Evolutionary conservation across 1,284 basidiomycete species (phyloP).

Genomic region (Melampsora americana): DNA sequence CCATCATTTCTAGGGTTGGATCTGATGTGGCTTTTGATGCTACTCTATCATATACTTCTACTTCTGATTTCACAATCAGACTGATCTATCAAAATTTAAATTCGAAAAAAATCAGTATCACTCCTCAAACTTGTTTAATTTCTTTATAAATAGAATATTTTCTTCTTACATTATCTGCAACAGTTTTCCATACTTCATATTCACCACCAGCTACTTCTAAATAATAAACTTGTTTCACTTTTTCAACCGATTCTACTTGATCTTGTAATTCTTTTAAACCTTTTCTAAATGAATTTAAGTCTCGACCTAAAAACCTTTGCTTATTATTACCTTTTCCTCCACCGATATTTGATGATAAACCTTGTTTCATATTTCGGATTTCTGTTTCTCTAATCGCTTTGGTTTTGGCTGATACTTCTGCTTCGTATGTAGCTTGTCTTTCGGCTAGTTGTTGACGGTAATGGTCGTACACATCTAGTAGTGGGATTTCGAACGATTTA

Average conservation of each 20-base stretch:
- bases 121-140: too few relatives aligned
- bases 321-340: too few relatives aligned
- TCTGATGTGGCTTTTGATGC: slow-evolving; percentile 55
- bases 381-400: slow-evolving; percentile 49
- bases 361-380: slow-evolving; percentile 48
- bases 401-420: slow-evolving; percentile 48
- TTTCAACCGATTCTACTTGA: slow-evolving; percentile 49
- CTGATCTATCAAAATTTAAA: too few relatives aligned
- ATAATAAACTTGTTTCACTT: slow-evolving; percentile 49
- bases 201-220: slow-evolving; percentile 47
- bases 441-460: slow-evolving; percentile 45
- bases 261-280: slow-evolving; percentile 49
- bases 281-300: slow-evolving; percentile 48
- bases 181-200: slow-evolving; percentile 47
- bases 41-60: slow-evolving; percentile 53
- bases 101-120: too few relatives aligned
- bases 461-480: slow-evolving; percentile 47
- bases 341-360: too few relatives aligned
- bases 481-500: slow-evolving; percentile 49
- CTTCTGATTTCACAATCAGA: slow-evolving; percentile 48
- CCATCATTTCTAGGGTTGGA: slow-evolving; percentile 55
- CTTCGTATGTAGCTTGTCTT: slow-evolving; percentile 49
- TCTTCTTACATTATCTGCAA: slow-evolving; percentile 49
- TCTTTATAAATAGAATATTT: too few relatives aligned
- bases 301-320: slow-evolving; percentile 43